Base-by-base conservation (phyloP, 805 yeast species). In the Candida ascalaphidarum region DNA sequence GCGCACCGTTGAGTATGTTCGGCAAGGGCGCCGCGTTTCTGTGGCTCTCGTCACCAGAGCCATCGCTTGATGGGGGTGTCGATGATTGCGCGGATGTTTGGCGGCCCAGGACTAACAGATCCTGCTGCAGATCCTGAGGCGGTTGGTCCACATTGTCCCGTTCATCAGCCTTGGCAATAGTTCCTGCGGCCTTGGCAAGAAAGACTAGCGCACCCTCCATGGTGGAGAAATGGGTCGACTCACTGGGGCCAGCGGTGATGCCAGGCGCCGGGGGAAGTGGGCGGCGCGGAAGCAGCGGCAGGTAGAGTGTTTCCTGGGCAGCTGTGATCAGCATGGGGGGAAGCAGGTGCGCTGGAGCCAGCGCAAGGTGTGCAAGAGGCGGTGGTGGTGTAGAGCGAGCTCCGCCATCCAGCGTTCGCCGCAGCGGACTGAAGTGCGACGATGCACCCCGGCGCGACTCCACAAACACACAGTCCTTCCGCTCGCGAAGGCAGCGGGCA, bases 401-500 rank as follows among this genome's bases (percentile, higher is more conserved):
- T 3, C 41, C 46, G 13, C 64, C 61, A n/a, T n/a, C n/a, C n/a
- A n/a, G n/a, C n/a, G n/a, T n/a, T n/a, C n/a, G n/a, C n/a, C n/a
- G n/a, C n/a, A n/a, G n/a, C n/a, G n/a, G n/a, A n/a, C n/a, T n/a
- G n/a, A n/a, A n/a, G n/a, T n/a, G n/a, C n/a, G n/a, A n/a, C n/a
- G n/a, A n/a, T n/a, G n/a, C n/a, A n/a, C n/a, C n/a, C 22, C 63
- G 35, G 31, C 47, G 53, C 14, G 50, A 43, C 14, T 61, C 66
- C 7, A 63, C 68, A 47, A 82, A 75, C 11, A 78, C 76, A 54
- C 97, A 88, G 40, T 79, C 85, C 39, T 72, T 73, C 11, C 94
- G 63, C 46, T 88, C 96, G 24, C 96, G 65, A 35, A 69, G 66
- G 45, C 97, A 88, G 27, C 96, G 58, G 2, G 74, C 77, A 62